A percentile compares a stretch with the other conserved stretches of the same genome.
Evolutionary conservation across 106 monocot genomes (phyloP).

Genomic region (Cymbidium sinense): DNA sequence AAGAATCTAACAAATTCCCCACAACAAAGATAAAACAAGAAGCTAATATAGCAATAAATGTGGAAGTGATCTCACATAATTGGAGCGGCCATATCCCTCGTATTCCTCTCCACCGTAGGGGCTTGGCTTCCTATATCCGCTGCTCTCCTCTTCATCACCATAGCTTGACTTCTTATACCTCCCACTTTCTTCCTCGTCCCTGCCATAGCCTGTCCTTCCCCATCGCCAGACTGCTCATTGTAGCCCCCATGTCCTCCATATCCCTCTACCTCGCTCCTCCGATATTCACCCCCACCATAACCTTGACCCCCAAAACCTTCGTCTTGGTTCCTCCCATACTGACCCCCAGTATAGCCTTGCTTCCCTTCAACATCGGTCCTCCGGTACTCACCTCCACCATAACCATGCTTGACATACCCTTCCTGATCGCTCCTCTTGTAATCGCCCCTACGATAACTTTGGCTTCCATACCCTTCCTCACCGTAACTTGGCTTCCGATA

Average conservation of each 20-base stretch:
- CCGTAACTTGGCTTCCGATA: neutral
- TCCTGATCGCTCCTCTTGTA: conserved; percentile 15
- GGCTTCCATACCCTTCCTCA: conserved; percentile 14
- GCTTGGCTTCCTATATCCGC: conserved; percentile 14
- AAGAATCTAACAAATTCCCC: neutral
- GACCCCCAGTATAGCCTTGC: neutral
- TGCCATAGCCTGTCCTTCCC: conserved; percentile 12
- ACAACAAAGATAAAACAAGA: neutral
- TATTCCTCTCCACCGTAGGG: conserved; percentile 15
- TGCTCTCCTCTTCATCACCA: conserved; percentile 11
- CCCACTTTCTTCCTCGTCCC: conserved; percentile 15
- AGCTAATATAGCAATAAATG: neutral
- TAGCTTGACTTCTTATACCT: conserved; percentile 23
- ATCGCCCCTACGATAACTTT: conserved; percentile 2
- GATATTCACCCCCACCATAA: conserved; percentile 10
- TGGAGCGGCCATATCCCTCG: conserved; percentile 25
- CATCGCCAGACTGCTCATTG: conserved; percentile 20
- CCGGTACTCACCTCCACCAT: neutral
- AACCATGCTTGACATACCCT: neutral
- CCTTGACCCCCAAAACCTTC: conserved; percentile 13
- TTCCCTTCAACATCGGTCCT: neutral
- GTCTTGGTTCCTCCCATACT: conserved; percentile 10
- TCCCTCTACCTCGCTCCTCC: neutral
- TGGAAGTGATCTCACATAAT: conserved; percentile 29
- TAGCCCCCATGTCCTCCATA: conserved; percentile 19